Percentiles rank a stretch among this genome's conserved stretches.
These are phyloP conservation scores for Closterium sp. DNA, from an alignment of 139 green algal genomes.

Conservation along the genomic window DNA sequence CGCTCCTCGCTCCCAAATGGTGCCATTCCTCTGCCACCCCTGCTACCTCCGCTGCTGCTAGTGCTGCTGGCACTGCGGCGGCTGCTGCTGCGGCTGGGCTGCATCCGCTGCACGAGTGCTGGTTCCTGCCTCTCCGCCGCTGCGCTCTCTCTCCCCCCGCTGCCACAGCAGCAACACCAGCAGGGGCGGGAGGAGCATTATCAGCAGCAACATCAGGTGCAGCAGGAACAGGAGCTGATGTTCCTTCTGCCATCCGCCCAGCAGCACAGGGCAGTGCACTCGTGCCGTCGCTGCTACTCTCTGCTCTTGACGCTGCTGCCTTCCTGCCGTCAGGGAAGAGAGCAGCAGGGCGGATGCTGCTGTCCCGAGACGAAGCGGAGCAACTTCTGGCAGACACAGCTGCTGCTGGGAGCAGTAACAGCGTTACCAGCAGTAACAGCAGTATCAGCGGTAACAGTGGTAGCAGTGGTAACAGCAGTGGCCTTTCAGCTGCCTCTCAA, in stretches of 20 bases:
- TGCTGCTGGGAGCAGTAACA: not conserved
- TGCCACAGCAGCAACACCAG: no score
- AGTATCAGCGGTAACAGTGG: no score
- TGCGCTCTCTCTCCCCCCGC: not conserved
- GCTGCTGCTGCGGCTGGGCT: not conserved
- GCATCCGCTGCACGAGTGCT: not conserved
- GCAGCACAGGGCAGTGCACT: no score
- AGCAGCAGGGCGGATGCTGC: not conserved
- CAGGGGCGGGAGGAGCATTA: not conserved
- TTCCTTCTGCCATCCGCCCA: no score
- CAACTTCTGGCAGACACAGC: not conserved
- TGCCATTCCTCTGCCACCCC: not conserved
- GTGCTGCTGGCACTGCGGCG: not conserved
- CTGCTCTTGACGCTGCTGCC: not conserved
- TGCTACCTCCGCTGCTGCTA: not conserved
- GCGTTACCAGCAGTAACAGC: no score
- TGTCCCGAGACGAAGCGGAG: not conserved
- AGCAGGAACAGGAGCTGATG: no score
- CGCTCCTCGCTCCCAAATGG: not conserved
- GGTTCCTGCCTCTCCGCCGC: not conserved
- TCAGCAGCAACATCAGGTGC: not conserved
- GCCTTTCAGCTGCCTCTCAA: not conserved
- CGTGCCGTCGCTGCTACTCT: not conserved
- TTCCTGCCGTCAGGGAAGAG: not conserved
- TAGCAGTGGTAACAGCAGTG: not conserved